These are phyloP conservation scores for Cutaneotrichosporon dermatis DNA, from an alignment of 1,284 basidiomycete genomes.

Conservation along the genomic window DNA sequence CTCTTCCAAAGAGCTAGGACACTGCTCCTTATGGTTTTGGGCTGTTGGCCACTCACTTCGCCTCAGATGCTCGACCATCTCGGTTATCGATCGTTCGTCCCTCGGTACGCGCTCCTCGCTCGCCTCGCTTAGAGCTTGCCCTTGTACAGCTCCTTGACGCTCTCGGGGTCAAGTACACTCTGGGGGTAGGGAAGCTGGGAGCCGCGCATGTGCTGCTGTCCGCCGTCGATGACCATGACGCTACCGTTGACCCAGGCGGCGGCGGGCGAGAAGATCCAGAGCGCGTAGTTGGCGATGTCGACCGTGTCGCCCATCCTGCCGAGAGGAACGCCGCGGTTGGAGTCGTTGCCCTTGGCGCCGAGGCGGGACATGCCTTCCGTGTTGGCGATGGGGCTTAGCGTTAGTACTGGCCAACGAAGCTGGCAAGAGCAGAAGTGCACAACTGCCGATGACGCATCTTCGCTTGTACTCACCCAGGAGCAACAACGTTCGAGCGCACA, in stretches of 20 bases:
- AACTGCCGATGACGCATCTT: too few relatives aligned
- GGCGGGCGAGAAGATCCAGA: slow-evolving; percentile 86
- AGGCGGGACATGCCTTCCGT: slow-evolving; percentile 83
- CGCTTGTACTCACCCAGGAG: slow-evolving; percentile 57
- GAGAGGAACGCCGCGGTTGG: slow-evolving; percentile 52
- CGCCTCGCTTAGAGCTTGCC: slow-evolving; percentile 13
- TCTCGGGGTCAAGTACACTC: slow-evolving; percentile 42
- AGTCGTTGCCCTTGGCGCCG: slow-evolving; percentile 51
- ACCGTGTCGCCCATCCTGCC: slow-evolving; percentile 63
- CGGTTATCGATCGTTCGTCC: too few relatives aligned
- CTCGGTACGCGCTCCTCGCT: neutral
- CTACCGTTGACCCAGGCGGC: slow-evolving; percentile 77
- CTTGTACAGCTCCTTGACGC: slow-evolving; percentile 27
- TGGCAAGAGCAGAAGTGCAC: too few relatives aligned
- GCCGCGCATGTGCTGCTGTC: slow-evolving; percentile 38
- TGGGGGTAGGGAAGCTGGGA: slow-evolving; percentile 42
- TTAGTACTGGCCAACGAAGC: neutral
- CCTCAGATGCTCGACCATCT: too few relatives aligned
- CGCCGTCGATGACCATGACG: slow-evolving; percentile 47
- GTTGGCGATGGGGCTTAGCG: slow-evolving; percentile 62
- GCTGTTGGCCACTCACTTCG: too few relatives aligned
- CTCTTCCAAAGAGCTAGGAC: too few relatives aligned
- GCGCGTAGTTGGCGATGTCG: slow-evolving; percentile 73
- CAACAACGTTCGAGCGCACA: slow-evolving; percentile 88
- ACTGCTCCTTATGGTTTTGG: too few relatives aligned